Percentiles rank a stretch among this genome's conserved stretches.
Conservation (phyloP, 352 stramenopile species). For the Phytopythium delawarense region DNA sequence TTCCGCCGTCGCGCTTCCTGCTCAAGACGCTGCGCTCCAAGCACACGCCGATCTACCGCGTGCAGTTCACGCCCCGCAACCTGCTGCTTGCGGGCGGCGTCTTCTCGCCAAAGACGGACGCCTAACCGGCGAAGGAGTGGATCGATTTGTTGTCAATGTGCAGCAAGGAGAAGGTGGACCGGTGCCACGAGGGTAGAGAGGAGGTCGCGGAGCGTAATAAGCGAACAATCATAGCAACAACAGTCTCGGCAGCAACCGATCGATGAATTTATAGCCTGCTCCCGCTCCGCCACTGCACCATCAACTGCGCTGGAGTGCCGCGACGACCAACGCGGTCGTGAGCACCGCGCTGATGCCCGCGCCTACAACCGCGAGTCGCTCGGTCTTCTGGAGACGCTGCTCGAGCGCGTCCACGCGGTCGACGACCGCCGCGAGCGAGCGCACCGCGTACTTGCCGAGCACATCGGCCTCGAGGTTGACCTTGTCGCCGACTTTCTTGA, state of each 20-base stretch:
- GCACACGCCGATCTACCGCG: constrained; percentile 78
- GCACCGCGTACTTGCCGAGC: constrained; percentile 89
- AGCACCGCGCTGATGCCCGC: constrained; percentile 27
- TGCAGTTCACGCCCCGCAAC: constrained; percentile 82
- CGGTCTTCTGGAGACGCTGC: constrained; percentile 33
- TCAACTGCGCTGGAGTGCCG: constrained; percentile 8
- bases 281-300: neutral
- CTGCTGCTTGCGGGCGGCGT: constrained; percentile 71
- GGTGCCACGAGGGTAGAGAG: constrained; percentile 3
- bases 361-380: constrained; percentile 25
- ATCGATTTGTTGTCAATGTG: neutral
- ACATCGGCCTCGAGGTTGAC: constrained; percentile 94
- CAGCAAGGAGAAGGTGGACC: neutral
- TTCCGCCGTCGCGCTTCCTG: constrained; percentile 68
- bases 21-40: constrained; percentile 84
- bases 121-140: constrained; percentile 15
- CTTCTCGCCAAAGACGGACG: constrained; percentile 57
- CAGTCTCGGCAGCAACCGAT: constrained; percentile 11
- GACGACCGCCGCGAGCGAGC: constrained; percentile 59
- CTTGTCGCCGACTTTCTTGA: constrained; percentile 83
- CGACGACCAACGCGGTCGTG: constrained; percentile 11
- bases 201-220: neutral
- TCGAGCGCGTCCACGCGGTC: constrained; percentile 62
- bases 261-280: neutral
- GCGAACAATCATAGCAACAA: constrained; percentile 6